Evolutionary conservation across 2,329 filamentous ascomycete genomes (phyloP).

Genomic region (Fusarium pilosicola): DNA sequence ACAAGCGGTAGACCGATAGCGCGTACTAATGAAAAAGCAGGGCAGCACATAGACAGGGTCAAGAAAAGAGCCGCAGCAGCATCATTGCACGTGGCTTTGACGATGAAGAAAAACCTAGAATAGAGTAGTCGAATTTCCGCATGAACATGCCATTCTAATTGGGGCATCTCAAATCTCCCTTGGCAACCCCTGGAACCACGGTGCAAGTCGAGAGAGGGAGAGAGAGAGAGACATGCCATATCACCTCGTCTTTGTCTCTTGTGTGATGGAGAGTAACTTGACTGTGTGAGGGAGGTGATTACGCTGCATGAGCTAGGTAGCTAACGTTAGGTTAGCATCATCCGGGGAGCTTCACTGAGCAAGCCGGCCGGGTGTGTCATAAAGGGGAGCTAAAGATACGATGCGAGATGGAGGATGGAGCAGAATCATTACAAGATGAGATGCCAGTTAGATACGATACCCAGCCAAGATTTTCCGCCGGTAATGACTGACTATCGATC

Average conservation of each 20-base stretch:
- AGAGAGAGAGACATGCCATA: constrained; percentile 18
- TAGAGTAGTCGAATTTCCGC: constrained; percentile 18
- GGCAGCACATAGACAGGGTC: neutral
- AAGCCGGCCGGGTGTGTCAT: constrained; percentile 26
- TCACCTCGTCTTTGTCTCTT: constrained; percentile 7
- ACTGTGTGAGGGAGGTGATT: neutral
- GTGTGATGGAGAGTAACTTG: neutral
- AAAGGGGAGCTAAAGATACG: constrained; percentile 22
- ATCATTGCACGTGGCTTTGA: constrained; percentile 39
- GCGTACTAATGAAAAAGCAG: neutral
- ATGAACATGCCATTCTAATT: constrained; percentile 33
- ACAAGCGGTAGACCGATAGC: neutral
- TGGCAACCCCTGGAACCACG: constrained; percentile 17
- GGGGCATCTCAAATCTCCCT: constrained; percentile 33
- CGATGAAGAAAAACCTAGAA: constrained; percentile 2
- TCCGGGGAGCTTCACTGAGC: constrained; percentile 29
- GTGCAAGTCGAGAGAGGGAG: neutral
- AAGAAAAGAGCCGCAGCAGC: constrained; percentile 34
- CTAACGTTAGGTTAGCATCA: constrained; percentile 17
- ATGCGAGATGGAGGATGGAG: constrained; percentile 16
- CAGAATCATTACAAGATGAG: constrained; percentile 27
- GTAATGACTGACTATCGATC: constrained; percentile 22
- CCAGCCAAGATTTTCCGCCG: constrained; percentile 27
- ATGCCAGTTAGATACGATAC: constrained; percentile 18
- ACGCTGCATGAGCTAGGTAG: constrained; percentile 9